Percentiles rank a stretch among this genome's conserved stretches.
Evolutionary conservation across 2,329 filamentous ascomycete species (phyloP).

Genomic region (Xylaria multiplex): DNA sequence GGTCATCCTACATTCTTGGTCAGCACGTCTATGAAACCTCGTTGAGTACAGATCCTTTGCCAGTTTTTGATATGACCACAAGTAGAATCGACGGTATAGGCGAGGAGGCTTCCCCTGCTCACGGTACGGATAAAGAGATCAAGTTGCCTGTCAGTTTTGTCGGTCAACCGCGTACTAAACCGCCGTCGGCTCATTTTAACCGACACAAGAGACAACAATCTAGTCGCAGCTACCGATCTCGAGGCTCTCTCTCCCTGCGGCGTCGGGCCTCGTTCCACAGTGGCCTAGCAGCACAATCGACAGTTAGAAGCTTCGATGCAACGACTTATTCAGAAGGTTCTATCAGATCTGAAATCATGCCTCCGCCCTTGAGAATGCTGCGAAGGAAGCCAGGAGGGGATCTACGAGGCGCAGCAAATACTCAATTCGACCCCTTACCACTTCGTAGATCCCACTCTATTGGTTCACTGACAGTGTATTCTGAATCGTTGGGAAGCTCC

Average conservation of each 20-base stretch:
- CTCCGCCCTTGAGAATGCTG: conserved; percentile 69
- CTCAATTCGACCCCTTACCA: conserved; percentile 65
- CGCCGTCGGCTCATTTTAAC: conserved; percentile 49
- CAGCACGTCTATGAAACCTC: conserved; percentile 55
- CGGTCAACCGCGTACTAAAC: conserved; percentile 48
- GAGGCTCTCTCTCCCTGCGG: conserved; percentile 62
- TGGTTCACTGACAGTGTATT: conserved; percentile 68
- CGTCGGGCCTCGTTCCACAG: conserved; percentile 71
- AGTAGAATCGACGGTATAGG: conserved; percentile 47
- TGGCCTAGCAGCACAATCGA: conserved; percentile 60
- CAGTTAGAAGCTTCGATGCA: conserved; percentile 69
- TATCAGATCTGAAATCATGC: conserved; percentile 57
- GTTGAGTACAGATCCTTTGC: conserved; percentile 54
- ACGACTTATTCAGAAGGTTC: conserved; percentile 65
- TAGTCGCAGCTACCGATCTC: conserved; percentile 60
- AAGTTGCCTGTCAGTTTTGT: conserved; percentile 45
- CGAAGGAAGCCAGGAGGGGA: conserved; percentile 80
- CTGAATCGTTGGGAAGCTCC: conserved; percentile 69
- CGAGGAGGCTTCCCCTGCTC: conserved; percentile 46
- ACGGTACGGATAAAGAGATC: conserved; percentile 50
- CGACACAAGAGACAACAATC: conserved; percentile 60
- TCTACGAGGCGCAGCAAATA: conserved; percentile 73
- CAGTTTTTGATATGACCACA: conserved; percentile 54
- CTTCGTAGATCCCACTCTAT: conserved; percentile 66
- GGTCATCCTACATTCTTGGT: conserved; percentile 66